These are phyloP conservation scores for Pythium pyrilobum DNA, from an alignment of 352 stramenopile genomes.

Conservation along the genomic window DNA sequence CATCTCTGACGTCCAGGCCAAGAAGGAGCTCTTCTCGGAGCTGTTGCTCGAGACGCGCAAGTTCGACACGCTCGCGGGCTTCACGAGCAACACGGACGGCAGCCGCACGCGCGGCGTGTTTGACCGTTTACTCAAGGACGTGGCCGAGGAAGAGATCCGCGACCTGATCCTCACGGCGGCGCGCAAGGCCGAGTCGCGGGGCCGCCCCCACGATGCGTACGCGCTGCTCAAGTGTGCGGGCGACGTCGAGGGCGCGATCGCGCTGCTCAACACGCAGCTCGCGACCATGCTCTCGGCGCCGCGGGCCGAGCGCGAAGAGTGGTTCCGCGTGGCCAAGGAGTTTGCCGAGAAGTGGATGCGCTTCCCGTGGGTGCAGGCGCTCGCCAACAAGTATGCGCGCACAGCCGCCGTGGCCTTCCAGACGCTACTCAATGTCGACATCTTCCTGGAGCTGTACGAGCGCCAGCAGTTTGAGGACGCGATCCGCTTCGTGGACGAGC, in stretches of 20 bases:
- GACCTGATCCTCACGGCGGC: conserved; percentile 69
- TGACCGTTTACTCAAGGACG: conserved; percentile 68
- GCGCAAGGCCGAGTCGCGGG: conserved; percentile 67
- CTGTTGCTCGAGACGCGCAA: conserved; percentile 77
- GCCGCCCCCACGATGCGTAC: conserved; percentile 66
- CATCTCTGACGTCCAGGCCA: conserved; percentile 48
- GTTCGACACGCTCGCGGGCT: conserved; percentile 72
- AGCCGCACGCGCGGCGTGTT: conserved; percentile 72
- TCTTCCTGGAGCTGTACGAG: conserved; percentile 83
- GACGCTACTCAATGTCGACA: conserved; percentile 81
- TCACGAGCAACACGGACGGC: conserved; percentile 78
- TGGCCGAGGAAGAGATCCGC: conserved; percentile 67
- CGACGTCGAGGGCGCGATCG: conserved; percentile 70
- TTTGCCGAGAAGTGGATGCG: conserved; percentile 87
- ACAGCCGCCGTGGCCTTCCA: conserved; percentile 74
- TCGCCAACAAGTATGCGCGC: conserved; percentile 69
- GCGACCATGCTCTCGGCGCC: conserved; percentile 53
- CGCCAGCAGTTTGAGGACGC: conserved; percentile 78
- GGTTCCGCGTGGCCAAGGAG: conserved; percentile 76
- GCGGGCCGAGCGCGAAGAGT: conserved; percentile 63
- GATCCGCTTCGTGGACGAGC: conserved; percentile 78
- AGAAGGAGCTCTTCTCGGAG: conserved; percentile 69
- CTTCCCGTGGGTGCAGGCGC: conserved; percentile 72
- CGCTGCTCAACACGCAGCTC: conserved; percentile 71
- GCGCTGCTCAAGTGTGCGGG: conserved; percentile 73